phyloP scores from a whole-genome alignment of 1,284 basidiomycete genomes.

The Cutaneotrichosporon spelunceum region DNA sequence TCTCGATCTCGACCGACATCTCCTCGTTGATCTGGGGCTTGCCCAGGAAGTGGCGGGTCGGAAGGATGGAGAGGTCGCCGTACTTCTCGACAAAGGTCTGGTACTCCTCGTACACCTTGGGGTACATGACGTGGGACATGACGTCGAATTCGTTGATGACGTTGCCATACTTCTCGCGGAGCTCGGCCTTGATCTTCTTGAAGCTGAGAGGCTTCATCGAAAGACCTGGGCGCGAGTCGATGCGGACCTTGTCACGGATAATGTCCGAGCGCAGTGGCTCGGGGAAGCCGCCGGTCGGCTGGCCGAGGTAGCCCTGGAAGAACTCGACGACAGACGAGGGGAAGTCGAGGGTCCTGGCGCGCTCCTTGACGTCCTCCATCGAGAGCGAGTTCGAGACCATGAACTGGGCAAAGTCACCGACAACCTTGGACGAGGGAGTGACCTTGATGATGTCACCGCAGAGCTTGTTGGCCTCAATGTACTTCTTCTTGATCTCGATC shows the following conservation, averaged over 20 bases:
- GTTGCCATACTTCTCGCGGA: constrained; percentile 90
- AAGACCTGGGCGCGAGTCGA: constrained; percentile 88
- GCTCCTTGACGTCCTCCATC: constrained; percentile 79
- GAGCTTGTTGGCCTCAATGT: constrained; percentile 92
- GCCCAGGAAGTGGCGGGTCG: constrained; percentile 95
- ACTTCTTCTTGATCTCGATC: constrained; percentile 98
- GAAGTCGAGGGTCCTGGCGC: constrained; percentile 91
- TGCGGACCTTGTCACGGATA: constrained; percentile 89
- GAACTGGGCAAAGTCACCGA: constrained; percentile 98
- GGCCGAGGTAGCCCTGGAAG: constrained; percentile 97
- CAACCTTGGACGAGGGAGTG: constrained; percentile 98
- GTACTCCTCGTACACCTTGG: constrained; percentile 94
- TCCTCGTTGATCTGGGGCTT: constrained; percentile 90
- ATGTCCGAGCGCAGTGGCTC: constrained; percentile 88
- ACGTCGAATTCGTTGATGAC: constrained; percentile 91
- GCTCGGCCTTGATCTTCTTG: constrained; percentile 89
- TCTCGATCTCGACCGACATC: constrained; percentile 93
- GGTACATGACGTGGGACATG: constrained; percentile 72
- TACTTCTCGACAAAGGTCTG: constrained; percentile 91
- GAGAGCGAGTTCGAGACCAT: constrained; percentile 93
- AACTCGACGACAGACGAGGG: constrained; percentile 93
- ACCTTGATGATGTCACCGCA: constrained; percentile 99
- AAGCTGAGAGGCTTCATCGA: constrained; percentile 86
- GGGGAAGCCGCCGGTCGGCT: constrained; percentile 96
- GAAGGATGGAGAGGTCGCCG: constrained; percentile 91